These are phyloP conservation scores for Dryas alaskensis DNA, from an alignment of 306 rosid species.

Conservation along the genomic window DNA sequence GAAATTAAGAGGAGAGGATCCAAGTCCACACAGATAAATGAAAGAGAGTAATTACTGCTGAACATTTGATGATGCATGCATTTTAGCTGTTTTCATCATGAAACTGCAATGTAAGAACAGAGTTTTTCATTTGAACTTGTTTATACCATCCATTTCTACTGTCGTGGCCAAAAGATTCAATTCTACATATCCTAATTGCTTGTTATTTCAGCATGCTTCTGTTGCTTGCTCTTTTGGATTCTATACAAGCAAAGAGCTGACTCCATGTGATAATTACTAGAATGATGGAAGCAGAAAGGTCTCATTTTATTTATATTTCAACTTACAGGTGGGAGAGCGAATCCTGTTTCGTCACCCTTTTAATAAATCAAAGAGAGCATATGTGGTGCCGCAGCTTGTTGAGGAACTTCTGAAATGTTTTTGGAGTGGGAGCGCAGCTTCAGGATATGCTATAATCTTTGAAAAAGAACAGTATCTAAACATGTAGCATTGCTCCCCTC, in stretches of 20 bases:
- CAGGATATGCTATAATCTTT: conserved; percentile 5
- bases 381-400: conserved; percentile 89
- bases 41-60: background rate
- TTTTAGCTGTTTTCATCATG: too few relatives aligned
- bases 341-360: conserved; percentile 95
- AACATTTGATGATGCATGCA: background rate
- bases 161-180: background rate
- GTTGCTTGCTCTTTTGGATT: background rate
- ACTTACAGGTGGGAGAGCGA: conserved; percentile 80
- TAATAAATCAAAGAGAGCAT: conserved; percentile 96
- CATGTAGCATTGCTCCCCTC: background rate
- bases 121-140: too few relatives aligned
- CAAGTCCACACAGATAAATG: background rate
- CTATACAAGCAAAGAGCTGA: background rate
- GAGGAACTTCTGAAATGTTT: conserved; percentile 93
- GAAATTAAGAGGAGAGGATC: too few relatives aligned
- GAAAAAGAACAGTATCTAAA: background rate
- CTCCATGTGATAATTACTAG: conserved; percentile 5
- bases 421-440: conserved; percentile 72
- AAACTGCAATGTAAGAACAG: too few relatives aligned
- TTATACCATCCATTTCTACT: too few relatives aligned
- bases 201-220: background rate
- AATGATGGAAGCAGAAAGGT: conserved; percentile 10
- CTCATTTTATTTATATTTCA: conserved; percentile 16
- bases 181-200: background rate